Evolutionary conservation across 2,329 filamentous ascomycete species (phyloP).

Genomic region (Chaetomium sp.): DNA sequence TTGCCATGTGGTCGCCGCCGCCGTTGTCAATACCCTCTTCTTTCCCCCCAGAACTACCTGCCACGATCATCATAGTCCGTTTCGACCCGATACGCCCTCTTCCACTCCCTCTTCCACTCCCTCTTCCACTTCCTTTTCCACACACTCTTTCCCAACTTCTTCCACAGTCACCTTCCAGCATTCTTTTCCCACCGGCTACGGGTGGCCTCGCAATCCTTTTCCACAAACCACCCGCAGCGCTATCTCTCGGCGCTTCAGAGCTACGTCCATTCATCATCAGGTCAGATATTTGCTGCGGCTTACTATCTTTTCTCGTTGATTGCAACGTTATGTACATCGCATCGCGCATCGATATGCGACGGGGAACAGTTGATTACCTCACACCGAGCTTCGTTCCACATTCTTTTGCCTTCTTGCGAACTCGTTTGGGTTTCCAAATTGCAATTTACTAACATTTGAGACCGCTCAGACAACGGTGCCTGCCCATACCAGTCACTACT

Average conservation of each 20-base stretch:
- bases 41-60: background rate
- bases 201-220: background rate
- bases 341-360: background rate
- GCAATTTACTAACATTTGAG: slow-evolving; percentile 7
- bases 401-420: background rate
- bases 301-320: background rate
- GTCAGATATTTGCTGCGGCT: background rate
- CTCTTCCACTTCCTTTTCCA: background rate
- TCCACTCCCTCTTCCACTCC: background rate
- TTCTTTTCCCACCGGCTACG: background rate
- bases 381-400: slow-evolving; percentile 7
- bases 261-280: background rate
- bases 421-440: background rate
- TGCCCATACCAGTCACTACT: background rate
- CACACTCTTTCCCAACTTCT: background rate
- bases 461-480: background rate
- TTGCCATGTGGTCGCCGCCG: background rate
- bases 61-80: background rate
- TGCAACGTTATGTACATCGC: background rate
- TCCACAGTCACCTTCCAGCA: background rate
- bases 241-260: background rate
- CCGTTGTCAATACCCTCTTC: background rate
- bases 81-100: background rate
- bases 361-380: background rate
- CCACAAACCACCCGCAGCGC: background rate